phyloP scores from a whole-genome alignment of 83 land plant species.

The Picea engelmannii region DNA sequence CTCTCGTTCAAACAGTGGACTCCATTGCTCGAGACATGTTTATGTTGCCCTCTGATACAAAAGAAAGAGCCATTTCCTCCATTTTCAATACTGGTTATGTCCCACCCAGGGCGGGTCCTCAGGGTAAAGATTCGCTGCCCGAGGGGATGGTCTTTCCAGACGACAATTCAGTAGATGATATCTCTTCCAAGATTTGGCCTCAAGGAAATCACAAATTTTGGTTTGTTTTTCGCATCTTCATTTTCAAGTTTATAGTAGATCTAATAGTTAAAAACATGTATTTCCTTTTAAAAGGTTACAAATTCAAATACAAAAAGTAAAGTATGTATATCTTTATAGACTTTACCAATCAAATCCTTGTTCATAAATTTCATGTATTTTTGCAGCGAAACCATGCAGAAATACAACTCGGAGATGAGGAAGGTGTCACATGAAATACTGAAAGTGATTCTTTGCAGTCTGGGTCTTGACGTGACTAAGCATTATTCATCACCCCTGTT shows the following conservation, averaged over 20 bases:
- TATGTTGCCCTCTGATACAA: neutral
- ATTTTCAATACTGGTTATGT: neutral
- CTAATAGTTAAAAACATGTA: too few relatives aligned
- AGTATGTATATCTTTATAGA: too few relatives aligned
- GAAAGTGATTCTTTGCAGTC: neutral
- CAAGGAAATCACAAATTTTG: neutral
- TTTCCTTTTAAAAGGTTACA: too few relatives aligned
- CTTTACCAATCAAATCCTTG: too few relatives aligned
- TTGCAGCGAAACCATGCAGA: neutral
- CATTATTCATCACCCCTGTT: neutral
- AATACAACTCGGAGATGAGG: neutral
- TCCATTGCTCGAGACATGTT: neutral
- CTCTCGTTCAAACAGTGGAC: neutral
- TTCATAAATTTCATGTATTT: neutral
- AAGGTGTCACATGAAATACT: neutral
- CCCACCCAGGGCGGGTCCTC: neutral
- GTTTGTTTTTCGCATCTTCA: neutral
- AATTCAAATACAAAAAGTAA: too few relatives aligned
- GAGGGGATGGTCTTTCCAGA: neutral
- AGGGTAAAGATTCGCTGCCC: neutral
- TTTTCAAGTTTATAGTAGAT: neutral
- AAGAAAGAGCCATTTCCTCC: neutral
- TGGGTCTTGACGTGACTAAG: neutral
- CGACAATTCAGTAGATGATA: neutral
- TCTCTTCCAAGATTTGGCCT: neutral